Conservation (phyloP, 1,139 yeast species). For the Yamadazyma atlantica region DNA sequence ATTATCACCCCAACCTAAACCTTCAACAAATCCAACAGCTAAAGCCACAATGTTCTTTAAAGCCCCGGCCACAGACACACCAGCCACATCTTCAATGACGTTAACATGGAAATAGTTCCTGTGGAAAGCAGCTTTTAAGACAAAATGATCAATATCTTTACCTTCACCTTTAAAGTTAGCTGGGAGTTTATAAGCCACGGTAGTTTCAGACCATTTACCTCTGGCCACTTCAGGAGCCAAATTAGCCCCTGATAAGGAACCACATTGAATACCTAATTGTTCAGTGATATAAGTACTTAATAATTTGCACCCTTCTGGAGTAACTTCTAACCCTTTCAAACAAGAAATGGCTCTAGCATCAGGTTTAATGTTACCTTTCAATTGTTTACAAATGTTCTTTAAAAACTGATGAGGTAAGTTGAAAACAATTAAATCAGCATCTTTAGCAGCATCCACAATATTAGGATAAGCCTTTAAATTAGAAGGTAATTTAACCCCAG, state of each 20-base stretch:
- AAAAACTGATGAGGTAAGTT: constrained; percentile 52
- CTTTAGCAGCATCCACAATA: constrained; percentile 38
- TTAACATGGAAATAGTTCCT: constrained; percentile 50
- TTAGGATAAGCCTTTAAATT: constrained; percentile 44
- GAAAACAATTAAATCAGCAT: constrained; percentile 46
- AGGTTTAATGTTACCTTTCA: constrained; percentile 41
- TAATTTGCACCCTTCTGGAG: constrained; percentile 44
- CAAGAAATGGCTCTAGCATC: constrained; percentile 46
- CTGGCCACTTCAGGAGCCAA: constrained; percentile 51
- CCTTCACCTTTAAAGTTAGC: constrained; percentile 42
- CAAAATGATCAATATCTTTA: constrained; percentile 40
- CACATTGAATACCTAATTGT: constrained; percentile 43
- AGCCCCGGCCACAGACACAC: constrained; percentile 52
- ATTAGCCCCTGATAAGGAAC: constrained; percentile 50
- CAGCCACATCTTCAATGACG: constrained; percentile 49
- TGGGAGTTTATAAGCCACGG: constrained; percentile 46
- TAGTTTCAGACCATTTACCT: constrained; percentile 50
- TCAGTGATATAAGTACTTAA: constrained; percentile 45
- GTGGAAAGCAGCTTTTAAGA: constrained; percentile 46
- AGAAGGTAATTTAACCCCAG: constrained; percentile 43
- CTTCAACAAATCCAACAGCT: constrained; percentile 51
- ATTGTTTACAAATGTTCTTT: constrained; percentile 35
- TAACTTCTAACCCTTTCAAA: constrained; percentile 50
- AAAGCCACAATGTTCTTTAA: constrained; percentile 48
- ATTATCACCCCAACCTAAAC: constrained; percentile 53